phyloP scores from a whole-genome alignment of 805 yeast genomes.

The Candida nanaspora region DNA sequence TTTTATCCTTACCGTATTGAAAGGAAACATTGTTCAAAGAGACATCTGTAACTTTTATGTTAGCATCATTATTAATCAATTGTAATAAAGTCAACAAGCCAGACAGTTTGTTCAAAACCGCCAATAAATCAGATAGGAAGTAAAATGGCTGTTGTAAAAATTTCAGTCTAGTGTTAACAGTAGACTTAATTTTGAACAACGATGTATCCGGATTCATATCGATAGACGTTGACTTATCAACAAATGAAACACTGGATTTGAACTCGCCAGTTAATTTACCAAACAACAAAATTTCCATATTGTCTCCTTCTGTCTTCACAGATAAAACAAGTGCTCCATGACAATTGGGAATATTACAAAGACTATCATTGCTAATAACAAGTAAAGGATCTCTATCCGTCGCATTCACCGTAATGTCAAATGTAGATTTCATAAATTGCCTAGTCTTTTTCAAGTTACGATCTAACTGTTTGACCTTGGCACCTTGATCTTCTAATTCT shows the following conservation, averaged over 20 bases:
- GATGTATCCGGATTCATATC: slow-evolving; percentile 16
- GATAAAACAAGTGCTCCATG: slow-evolving; percentile 26
- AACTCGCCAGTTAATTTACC: slow-evolving; percentile 24
- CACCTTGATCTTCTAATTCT: slow-evolving; percentile 35
- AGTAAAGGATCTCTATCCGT: slow-evolving; percentile 19
- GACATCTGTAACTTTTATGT: slow-evolving; percentile 19
- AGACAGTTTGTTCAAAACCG: slow-evolving; percentile 21
- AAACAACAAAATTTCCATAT: slow-evolving; percentile 25
- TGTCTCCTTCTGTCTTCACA: slow-evolving; percentile 18
- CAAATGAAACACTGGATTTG: slow-evolving; percentile 19
- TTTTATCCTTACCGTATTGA: slow-evolving; percentile 21
- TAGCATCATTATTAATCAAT: slow-evolving; percentile 20
- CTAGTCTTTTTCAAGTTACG: slow-evolving; percentile 5
- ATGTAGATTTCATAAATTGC: slow-evolving; percentile 12
- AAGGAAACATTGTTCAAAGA: slow-evolving; percentile 22
- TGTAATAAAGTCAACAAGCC: slow-evolving; percentile 22
- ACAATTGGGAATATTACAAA: slow-evolving; percentile 29
- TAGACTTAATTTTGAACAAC: slow-evolving; percentile 23
- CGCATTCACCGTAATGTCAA: slow-evolving; percentile 4
- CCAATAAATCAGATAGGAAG: slow-evolving; percentile 7
- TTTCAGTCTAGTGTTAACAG: slow-evolving; percentile 17
- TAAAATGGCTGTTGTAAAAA: slow-evolving; percentile 7
- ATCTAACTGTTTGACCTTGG: slow-evolving; percentile 28
- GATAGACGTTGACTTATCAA: slow-evolving; percentile 16
- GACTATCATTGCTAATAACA: slow-evolving; percentile 27